Conservation (phyloP, 1,284 basidiomycete genomes). For the Agroathelia rolfsii region DNA sequence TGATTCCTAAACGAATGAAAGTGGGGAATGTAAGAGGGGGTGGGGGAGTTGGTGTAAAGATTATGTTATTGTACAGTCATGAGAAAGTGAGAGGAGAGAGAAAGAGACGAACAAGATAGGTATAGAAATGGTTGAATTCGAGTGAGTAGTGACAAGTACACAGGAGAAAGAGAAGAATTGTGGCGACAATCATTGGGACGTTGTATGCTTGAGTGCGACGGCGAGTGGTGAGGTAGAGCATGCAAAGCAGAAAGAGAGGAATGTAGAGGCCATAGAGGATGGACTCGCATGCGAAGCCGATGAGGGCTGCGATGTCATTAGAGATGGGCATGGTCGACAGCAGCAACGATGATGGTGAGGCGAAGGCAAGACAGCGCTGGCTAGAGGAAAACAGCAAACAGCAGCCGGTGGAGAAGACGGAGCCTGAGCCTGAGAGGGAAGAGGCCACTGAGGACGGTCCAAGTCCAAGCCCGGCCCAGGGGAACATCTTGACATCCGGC, state of each 20-base stretch:
- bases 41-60: too few relatives aligned
- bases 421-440: too few relatives aligned
- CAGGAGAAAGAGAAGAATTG: constrained; percentile 20
- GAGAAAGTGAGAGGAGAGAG: not conserved
- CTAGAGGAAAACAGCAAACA: too few relatives aligned
- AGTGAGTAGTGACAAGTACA: constrained; percentile 27
- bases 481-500: too few relatives aligned
- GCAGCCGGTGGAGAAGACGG: too few relatives aligned
- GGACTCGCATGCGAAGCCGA: constrained; percentile 24
- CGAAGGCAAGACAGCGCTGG: too few relatives aligned
- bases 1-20: constrained; percentile 10
- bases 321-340: constrained; percentile 13
- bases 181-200: constrained; percentile 18
- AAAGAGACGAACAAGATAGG: constrained; percentile 18
- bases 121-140: constrained; percentile 28
- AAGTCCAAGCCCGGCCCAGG: too few relatives aligned
- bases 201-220: constrained; percentile 9
- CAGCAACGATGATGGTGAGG: too few relatives aligned
- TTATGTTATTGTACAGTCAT: constrained; percentile 3
- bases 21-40: constrained; percentile 1
- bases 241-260: constrained; percentile 5
- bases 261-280: constrained; percentile 20
- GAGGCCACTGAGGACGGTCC: too few relatives aligned
- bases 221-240: constrained; percentile 12
- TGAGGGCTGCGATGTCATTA: constrained; percentile 20